Evolutionary conservation across 495 filamentous ascomycete species (phyloP).

Genomic region (Chaetomium cochliodes): DNA sequence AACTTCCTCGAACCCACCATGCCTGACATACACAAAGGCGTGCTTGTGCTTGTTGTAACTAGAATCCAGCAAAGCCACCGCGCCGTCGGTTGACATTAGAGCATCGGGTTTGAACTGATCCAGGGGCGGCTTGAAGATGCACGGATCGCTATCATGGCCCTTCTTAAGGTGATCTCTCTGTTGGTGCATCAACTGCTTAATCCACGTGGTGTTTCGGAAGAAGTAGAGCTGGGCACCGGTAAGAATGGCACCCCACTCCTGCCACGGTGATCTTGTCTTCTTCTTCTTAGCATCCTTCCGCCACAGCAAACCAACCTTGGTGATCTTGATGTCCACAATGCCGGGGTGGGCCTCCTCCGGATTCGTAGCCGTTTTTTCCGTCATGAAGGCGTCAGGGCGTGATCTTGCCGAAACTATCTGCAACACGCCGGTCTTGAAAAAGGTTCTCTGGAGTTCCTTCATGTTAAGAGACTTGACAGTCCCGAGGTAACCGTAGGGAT

Average conservation of each 20-base stretch:
- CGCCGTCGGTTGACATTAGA: conserved; percentile 86
- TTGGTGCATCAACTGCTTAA: conserved; percentile 86
- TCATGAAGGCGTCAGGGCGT: conserved; percentile 91
- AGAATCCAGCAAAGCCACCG: conserved; percentile 81
- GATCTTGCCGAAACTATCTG: conserved; percentile 94
- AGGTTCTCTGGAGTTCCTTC: conserved; percentile 75
- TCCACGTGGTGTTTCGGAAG: conserved; percentile 88
- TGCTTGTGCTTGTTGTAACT: conserved; percentile 96
- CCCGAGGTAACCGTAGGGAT: conserved; percentile 85
- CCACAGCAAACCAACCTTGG: conserved; percentile 94
- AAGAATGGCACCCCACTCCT: conserved; percentile 95
- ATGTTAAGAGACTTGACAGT: conserved; percentile 72
- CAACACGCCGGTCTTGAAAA: conserved; percentile 83
- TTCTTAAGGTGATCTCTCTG: conserved; percentile 73
- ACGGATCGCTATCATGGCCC: conserved; percentile 62
- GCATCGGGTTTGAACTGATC: conserved; percentile 90
- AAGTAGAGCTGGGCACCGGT: conserved; percentile 95
- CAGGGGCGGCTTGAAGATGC: conserved; percentile 85
- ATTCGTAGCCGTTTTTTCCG: conserved; percentile 75
- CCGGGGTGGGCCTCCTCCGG: conserved; percentile 86
- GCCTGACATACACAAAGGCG: conserved; percentile 87
- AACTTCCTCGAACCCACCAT: conserved; percentile 83
- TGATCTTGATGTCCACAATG: conserved; percentile 94
- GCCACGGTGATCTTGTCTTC: conserved; percentile 92
- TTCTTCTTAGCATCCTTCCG: conserved; percentile 94